These are phyloP conservation scores for Scheffersomyces illinoinensis DNA, from an alignment of 1,139 yeast species.

Conservation along the genomic window DNA sequence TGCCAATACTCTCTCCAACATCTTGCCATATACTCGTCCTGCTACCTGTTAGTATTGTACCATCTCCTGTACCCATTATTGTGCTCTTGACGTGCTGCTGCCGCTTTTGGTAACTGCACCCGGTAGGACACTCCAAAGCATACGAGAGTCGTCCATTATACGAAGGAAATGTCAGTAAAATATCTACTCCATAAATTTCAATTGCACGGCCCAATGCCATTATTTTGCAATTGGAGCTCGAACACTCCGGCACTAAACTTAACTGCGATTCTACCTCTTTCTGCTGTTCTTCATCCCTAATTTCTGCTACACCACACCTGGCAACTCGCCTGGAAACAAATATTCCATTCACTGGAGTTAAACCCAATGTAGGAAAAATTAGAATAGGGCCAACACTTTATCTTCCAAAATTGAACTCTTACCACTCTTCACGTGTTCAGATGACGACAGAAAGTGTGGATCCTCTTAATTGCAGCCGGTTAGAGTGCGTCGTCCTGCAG, in stretches of 20 bases:
- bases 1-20: neutral
- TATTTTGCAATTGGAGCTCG: neutral
- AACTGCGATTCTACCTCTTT: neutral
- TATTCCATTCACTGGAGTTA: neutral
- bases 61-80: neutral
- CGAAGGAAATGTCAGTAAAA: neutral
- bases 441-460: neutral
- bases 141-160: neutral
- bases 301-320: neutral
- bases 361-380: neutral
- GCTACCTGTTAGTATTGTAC: neutral
- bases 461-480: neutral
- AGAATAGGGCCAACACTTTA: neutral
- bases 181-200: neutral
- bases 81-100: neutral
- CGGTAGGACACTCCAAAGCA: neutral
- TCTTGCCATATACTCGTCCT: neutral
- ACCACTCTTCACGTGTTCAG: neutral
- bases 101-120: neutral
- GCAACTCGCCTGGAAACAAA: neutral
- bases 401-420: neutral
- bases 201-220: neutral
- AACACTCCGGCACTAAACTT: neutral
- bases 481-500: neutral
- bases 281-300: neutral